Conservation (phyloP, 768 basidiomycete genomes). For the Cystobasidium ongulense region DNA sequence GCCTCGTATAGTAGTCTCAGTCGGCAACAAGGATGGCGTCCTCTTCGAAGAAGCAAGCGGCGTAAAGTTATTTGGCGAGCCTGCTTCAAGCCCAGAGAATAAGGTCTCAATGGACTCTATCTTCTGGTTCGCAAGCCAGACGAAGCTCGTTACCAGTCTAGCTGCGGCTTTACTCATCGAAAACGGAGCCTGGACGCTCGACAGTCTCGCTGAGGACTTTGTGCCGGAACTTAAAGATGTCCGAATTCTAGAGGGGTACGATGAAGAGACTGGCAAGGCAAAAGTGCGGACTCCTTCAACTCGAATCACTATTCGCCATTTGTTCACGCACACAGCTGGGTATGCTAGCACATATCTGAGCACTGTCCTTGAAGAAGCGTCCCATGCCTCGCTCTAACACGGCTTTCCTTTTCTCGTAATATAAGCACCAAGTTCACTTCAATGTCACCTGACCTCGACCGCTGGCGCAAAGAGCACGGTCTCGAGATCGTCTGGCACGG, state of each 20-base stretch:
- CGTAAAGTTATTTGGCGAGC: slow-evolving; percentile 35
- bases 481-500: slow-evolving; percentile 11
- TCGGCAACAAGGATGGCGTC: slow-evolving; percentile 4
- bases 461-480: slow-evolving; percentile 5
- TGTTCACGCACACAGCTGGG: slow-evolving; percentile 20
- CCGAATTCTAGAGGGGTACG: background rate
- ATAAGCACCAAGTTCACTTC: background rate
- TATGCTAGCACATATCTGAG: slow-evolving; percentile 3
- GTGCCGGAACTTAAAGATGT: slow-evolving; percentile 22
- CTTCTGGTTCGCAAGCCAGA: slow-evolving; percentile 26
- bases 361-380: too few relatives aligned
- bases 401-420: too few relatives aligned
- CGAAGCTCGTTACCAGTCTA: slow-evolving; percentile 25
- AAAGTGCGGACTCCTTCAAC: background rate
- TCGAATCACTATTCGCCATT: slow-evolving; percentile 1
- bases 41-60: slow-evolving; percentile 10
- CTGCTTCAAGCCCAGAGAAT: slow-evolving; percentile 23
- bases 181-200: slow-evolving; percentile 7
- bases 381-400: too few relatives aligned
- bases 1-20: slow-evolving; percentile 1
- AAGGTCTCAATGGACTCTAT: slow-evolving; percentile 10
- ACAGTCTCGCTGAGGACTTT: slow-evolving; percentile 2
- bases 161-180: slow-evolving; percentile 21
- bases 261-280: background rate
- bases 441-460: background rate